A percentile compares a stretch with the other conserved stretches of the same genome.
Conservation (phyloP, 768 basidiomycete genomes). For the Candolleomyces eurysporus region DNA sequence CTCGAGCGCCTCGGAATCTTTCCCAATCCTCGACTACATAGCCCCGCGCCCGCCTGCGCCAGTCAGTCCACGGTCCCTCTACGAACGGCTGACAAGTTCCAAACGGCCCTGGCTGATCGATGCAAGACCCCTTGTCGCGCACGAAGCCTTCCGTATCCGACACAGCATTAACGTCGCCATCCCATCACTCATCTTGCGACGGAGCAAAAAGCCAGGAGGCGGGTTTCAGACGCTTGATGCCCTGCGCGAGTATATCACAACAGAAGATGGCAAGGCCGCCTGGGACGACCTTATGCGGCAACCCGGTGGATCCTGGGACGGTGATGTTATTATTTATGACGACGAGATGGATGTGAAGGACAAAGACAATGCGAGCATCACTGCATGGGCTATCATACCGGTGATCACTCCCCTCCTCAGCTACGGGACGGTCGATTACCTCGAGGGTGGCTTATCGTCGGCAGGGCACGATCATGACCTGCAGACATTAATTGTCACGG, state of each 20-base stretch:
- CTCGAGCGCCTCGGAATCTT: constrained; percentile 5
- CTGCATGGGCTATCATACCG: constrained; percentile 70
- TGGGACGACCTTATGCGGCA: constrained; percentile 64
- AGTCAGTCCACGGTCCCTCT: constrained; percentile 46
- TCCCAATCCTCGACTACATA: constrained; percentile 7
- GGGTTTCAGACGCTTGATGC: constrained; percentile 65
- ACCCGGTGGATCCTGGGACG: constrained; percentile 52
- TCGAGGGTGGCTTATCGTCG: constrained; percentile 67
- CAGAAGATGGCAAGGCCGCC: constrained; percentile 63
- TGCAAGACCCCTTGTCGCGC: constrained; percentile 69
- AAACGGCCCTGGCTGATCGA: constrained; percentile 75
- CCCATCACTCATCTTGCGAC: constrained; percentile 87
- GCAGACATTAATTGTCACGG: constrained; percentile 47
- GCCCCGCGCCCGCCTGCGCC: constrained; percentile 3
- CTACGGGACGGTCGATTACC: constrained; percentile 59
- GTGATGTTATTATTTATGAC: constrained; percentile 73
- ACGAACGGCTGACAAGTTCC: constrained; percentile 45
- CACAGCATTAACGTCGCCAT: constrained; percentile 83
- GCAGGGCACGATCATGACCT: constrained; percentile 60
- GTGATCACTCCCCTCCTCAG: constrained; percentile 58
- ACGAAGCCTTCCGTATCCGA: constrained; percentile 60
- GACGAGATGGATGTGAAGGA: constrained; percentile 74
- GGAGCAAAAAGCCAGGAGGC: constrained; percentile 69
- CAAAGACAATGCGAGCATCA: constrained; percentile 48
- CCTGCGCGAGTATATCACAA: constrained; percentile 79